Conservation (phyloP, 2,329 filamentous ascomycete species). For the Beauveria varroae region DNA sequence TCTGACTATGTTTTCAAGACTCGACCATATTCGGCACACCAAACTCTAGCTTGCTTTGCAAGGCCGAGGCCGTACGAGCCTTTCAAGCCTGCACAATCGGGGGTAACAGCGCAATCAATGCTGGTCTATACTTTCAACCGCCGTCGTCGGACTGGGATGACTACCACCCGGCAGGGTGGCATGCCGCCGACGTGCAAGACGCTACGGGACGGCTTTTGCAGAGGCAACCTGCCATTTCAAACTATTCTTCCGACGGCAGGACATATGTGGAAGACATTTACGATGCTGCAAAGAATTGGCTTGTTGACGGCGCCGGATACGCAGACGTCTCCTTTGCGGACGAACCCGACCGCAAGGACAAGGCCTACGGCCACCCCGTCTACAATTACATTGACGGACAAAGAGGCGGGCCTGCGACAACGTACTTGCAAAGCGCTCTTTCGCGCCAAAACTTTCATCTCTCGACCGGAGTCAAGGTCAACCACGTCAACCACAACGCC, state of each 20-base stretch:
- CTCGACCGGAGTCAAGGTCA: conserved; percentile 33
- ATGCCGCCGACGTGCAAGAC: conserved; percentile 37
- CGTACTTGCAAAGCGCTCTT: conserved; percentile 41
- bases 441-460: conserved; percentile 35
- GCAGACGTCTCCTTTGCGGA: conserved; percentile 40
- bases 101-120: conserved; percentile 46
- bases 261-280: conserved; percentile 41
- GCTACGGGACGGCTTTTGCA: conserved; percentile 37
- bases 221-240: conserved; percentile 35
- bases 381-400: conserved; percentile 43
- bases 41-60: conserved; percentile 33
- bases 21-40: conserved; percentile 39
- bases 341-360: conserved; percentile 35
- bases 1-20: conserved; percentile 19
- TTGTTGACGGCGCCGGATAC: conserved; percentile 41
- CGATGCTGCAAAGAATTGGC: conserved; percentile 38
- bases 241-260: conserved; percentile 36
- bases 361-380: conserved; percentile 40
- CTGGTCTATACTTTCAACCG: conserved; percentile 45
- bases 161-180: conserved; percentile 43
- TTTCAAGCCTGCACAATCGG: conserved; percentile 45
- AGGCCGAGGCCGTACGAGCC: conserved; percentile 28
- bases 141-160: conserved; percentile 44
- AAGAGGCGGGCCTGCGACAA: conserved; percentile 39
- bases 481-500: conserved; percentile 33